Evolutionary conservation across 805 yeast species (phyloP).

Genomic region (Ogataea nonfermentans): DNA sequence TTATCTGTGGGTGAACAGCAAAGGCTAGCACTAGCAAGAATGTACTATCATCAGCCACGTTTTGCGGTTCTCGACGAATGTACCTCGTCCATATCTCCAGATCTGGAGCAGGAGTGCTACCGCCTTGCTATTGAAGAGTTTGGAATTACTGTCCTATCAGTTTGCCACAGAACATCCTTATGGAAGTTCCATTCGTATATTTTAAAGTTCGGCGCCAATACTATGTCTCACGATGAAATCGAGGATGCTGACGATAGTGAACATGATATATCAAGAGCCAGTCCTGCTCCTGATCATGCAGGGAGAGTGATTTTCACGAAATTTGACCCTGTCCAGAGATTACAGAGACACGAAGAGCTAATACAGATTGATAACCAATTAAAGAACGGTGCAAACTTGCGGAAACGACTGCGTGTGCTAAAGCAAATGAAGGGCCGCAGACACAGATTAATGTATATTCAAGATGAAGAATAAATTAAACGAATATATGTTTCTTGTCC

Average conservation of each 20-base stretch:
- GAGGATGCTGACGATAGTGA: constrained; percentile 9
- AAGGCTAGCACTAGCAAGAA: constrained; percentile 86
- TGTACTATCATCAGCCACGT: constrained; percentile 86
- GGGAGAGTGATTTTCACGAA: constrained; percentile 39
- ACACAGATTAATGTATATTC: constrained; percentile 25
- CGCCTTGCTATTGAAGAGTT: constrained; percentile 67
- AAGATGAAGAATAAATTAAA: constrained; percentile 31
- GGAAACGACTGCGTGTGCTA: constrained; percentile 64
- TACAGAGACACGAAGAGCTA: constrained; percentile 76
- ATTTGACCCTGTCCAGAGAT: constrained; percentile 70
- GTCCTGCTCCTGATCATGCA: constrained; percentile 22
- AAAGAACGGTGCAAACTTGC: constrained; percentile 66
- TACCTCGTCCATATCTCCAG: constrained; percentile 89
- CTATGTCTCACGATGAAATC: constrained; percentile 5
- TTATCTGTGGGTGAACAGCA: constrained; percentile 91
- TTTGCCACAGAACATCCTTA: constrained; percentile 86
- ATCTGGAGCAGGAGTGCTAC: constrained; percentile 88
- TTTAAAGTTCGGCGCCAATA: constrained; percentile 53
- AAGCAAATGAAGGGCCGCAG: constrained; percentile 26
- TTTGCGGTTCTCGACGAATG: constrained; percentile 96
- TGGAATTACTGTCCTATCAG: constrained; percentile 82
- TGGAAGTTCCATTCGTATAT: constrained; percentile 89
- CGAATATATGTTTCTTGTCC: constrained; percentile 44
- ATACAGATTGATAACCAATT: constrained; percentile 64
- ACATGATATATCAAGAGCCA: not conserved